Conservation (phyloP, 2,329 filamentous ascomycete species). For the Chaetothyriales sp. region DNA sequence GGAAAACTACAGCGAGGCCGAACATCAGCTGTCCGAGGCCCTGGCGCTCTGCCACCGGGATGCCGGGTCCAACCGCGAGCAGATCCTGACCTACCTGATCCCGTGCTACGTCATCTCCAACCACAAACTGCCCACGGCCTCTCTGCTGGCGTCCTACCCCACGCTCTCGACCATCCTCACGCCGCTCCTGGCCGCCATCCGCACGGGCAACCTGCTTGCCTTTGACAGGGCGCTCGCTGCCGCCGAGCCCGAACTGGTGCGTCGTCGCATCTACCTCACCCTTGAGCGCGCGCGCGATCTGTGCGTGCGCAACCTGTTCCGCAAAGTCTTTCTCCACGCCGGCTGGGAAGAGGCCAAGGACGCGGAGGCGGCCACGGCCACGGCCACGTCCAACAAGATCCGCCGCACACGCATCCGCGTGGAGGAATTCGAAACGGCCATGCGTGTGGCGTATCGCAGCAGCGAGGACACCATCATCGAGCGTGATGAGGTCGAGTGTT, state of each 20-base stretch:
- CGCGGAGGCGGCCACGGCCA: constrained; percentile 33
- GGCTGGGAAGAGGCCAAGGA: constrained; percentile 70
- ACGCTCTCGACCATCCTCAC: constrained; percentile 63
- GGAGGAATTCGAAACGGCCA: constrained; percentile 69
- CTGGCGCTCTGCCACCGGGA: constrained; percentile 67
- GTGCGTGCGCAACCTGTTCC: constrained; percentile 75
- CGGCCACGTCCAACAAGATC: constrained; percentile 26
- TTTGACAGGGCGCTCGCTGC: constrained; percentile 72
- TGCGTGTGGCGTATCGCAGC: constrained; percentile 54
- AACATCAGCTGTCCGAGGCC: constrained; percentile 65
- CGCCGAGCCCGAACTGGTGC: constrained; percentile 86
- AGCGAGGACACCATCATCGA: constrained; percentile 50
- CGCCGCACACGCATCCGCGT: constrained; percentile 64
- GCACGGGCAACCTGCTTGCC: constrained; percentile 62
- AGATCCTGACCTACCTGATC: constrained; percentile 84
- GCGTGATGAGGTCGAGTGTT: constrained; percentile 85
- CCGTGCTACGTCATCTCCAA: constrained; percentile 82
- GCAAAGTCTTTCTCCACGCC: constrained; percentile 77
- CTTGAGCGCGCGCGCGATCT: constrained; percentile 87
- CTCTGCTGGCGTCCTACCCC: constrained; percentile 62
- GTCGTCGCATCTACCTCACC: constrained; percentile 83
- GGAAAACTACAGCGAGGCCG: constrained; percentile 79
- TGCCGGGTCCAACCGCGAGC: constrained; percentile 69
- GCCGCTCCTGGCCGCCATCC: constrained; percentile 66
- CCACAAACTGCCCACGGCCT: constrained; percentile 63